phyloP scores from a whole-genome alignment of 495 filamentous ascomycete genomes.

The Mytilinidion resinicola region DNA sequence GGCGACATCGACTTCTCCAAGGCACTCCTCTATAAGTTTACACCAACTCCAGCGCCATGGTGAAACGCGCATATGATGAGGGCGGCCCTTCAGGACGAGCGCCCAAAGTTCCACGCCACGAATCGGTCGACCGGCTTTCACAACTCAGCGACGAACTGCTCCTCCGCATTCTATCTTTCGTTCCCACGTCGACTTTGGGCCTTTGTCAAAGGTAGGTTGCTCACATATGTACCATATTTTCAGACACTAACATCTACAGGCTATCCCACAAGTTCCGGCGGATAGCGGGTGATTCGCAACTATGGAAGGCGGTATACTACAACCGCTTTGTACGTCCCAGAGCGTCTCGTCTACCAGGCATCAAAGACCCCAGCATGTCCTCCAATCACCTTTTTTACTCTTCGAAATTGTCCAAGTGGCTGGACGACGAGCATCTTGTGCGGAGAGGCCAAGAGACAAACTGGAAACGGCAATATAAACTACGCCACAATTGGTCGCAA shows the following conservation, averaged over 20 bases:
- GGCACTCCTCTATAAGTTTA: too few species aligned
- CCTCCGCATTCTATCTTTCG: conserved; percentile 72
- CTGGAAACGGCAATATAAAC: conserved; percentile 89
- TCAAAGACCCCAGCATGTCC: conserved; percentile 43
- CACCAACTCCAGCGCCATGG: neutral
- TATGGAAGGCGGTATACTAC: conserved; percentile 92
- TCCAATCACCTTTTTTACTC: conserved; percentile 54
- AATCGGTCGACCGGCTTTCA: conserved; percentile 45
- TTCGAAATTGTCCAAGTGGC: conserved; percentile 71
- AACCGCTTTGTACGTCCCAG: conserved; percentile 80
- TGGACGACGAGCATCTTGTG: conserved; percentile 61
- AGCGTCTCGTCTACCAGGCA: conserved; percentile 66
- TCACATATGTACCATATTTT: neutral
- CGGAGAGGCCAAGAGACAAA: conserved; percentile 48
- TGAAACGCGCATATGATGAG: conserved; percentile 14
- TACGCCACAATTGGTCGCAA: conserved; percentile 86
- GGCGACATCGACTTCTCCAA: neutral
- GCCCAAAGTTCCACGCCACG: conserved; percentile 26
- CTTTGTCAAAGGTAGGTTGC: conserved; percentile 57
- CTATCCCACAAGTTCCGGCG: conserved; percentile 70
- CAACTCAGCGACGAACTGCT: conserved; percentile 81
- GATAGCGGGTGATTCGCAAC: conserved; percentile 74
- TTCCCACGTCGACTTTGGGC: conserved; percentile 62
- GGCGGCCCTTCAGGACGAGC: conserved; percentile 12
- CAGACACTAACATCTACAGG: conserved; percentile 37